Base-by-base conservation (phyloP, 176 grass and related monocot species). In the Otatea glauca region DNA sequence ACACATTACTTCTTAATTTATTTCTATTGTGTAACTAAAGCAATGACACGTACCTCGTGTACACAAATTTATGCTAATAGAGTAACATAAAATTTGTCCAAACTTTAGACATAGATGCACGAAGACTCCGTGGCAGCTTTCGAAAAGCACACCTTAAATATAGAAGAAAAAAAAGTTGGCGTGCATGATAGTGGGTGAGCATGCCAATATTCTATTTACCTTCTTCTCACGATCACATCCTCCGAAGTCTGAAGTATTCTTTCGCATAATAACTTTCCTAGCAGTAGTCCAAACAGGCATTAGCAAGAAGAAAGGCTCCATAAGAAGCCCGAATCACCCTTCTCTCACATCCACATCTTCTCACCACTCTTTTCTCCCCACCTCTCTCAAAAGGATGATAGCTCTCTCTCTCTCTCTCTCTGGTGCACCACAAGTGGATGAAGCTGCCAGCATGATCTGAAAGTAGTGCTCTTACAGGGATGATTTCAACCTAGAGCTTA, bases 371-470 rank as follows among this genome's bases (percentile, higher is more conserved):
- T 55, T 2, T 41, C 53, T 55, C 32, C 27, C 32, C 73, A 20
- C 29, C 8, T 35, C 48, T 39, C 65, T 68, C 64, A 18, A 68
- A 18, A 41, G 65, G 65, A 68, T 39, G 16, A 68, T 34, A 18
- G 5, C 54, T 41, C 32, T 16, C 43, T 51, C 68, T 47, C n/a
- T 47, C 10, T 20, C 2, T 35, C 44, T 51, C 25, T 34, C 8
- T 21, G 58, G 47, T 49, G 47, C 47, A 49, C 47, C 47, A 49
- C 47, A 1, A 49, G 47, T 49, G 47, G 47, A 15, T 49, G 47
- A 49, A 49, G 47, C 47, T 49, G 47, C 47, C 47, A 49, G 47
- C 47, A 49, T 75, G 49, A 86, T 80, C 85, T 81, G 78, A 24
- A 3, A 17, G 15, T 16, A 3, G 42, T 35, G 27, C 21, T 68